phyloP scores from a whole-genome alignment of 345 rosid genomes.

The Citrus cavaleriei region DNA sequence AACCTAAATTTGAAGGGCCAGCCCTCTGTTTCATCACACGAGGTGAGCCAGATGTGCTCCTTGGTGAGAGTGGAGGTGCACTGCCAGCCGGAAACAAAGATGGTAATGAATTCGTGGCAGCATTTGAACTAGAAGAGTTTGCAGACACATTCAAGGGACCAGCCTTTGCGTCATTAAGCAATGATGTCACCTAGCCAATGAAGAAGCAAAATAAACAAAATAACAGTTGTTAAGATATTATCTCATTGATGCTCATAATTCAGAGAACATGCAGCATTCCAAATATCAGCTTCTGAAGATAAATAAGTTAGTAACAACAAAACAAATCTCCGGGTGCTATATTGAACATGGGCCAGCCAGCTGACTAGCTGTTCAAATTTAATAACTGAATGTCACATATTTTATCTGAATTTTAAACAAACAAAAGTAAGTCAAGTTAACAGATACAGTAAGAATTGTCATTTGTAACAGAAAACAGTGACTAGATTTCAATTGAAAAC shows the following conservation, averaged over 20 bases:
- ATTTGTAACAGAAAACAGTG: neutral
- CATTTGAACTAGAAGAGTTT: constrained; percentile 52
- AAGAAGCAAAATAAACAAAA: neutral
- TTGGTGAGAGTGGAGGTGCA: constrained; percentile 96
- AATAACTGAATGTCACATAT: neutral
- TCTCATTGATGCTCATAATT: neutral
- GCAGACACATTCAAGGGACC: constrained; percentile 78
- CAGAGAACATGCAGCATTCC: neutral
- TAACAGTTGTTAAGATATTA: constrained; percentile 1
- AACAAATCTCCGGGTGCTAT: too few relatives aligned
- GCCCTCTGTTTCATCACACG: constrained; percentile 71
- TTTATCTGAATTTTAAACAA: neutral
- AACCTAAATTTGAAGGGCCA: constrained; percentile 82
- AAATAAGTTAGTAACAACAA: neutral
- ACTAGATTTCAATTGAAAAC: neutral
- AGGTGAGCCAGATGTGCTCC: constrained; percentile 86
- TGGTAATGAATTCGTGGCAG: constrained; percentile 63
- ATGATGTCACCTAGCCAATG: constrained; percentile 50
- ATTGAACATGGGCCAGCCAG: neutral
- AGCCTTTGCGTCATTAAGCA: constrained; percentile 77
- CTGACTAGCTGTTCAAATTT: neutral
- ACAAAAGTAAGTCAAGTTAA: neutral
- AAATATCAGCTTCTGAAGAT: neutral
- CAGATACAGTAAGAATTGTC: neutral
- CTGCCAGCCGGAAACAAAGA: constrained; percentile 96